These are phyloP conservation scores for Aureobasidium subglaciale DNA, from an alignment of 2,329 filamentous ascomycete species.

Conservation along the genomic window DNA sequence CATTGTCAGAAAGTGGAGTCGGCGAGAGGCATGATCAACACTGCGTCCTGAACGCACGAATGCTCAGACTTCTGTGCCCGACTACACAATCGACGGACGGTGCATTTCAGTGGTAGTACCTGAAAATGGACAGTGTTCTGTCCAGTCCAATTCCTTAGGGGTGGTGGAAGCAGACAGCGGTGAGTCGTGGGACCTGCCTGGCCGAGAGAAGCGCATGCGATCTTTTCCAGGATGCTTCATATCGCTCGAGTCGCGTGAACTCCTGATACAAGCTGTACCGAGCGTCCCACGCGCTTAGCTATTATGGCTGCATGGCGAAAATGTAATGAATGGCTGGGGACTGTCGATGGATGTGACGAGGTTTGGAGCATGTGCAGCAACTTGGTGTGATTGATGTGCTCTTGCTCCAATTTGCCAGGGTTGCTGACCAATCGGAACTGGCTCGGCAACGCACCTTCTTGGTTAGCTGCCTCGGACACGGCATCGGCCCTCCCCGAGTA, in stretches of 20 bases:
- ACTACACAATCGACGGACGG: not conserved
- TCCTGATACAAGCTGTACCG: not conserved
- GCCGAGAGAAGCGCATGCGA: not conserved
- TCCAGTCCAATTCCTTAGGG: too few species aligned
- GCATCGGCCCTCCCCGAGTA: not conserved
- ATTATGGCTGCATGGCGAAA: not conserved
- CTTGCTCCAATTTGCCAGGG: not conserved
- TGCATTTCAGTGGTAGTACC: not conserved
- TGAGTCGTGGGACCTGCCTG: not conserved
- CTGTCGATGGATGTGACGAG: conserved; percentile 7
- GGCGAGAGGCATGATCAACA: not conserved
- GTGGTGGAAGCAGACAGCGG: too few species aligned
- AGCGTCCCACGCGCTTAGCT: conserved; percentile 1
- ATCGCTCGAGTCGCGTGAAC: not conserved
- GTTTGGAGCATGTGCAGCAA: conserved; percentile 6
- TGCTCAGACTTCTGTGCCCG: not conserved
- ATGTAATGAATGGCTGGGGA: conserved; percentile 4
- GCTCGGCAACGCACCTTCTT: not conserved
- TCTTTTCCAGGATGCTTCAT: not conserved
- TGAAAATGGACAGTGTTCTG: not conserved
- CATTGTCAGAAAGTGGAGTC: not conserved
- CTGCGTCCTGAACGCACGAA: not conserved
- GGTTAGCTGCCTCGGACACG: not conserved
- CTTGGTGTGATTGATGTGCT: conserved; percentile 12
- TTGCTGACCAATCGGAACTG: not conserved